phyloP scores from a whole-genome alignment of 2,329 filamentous ascomycete genomes.

The Talaromyces pinophilus region DNA sequence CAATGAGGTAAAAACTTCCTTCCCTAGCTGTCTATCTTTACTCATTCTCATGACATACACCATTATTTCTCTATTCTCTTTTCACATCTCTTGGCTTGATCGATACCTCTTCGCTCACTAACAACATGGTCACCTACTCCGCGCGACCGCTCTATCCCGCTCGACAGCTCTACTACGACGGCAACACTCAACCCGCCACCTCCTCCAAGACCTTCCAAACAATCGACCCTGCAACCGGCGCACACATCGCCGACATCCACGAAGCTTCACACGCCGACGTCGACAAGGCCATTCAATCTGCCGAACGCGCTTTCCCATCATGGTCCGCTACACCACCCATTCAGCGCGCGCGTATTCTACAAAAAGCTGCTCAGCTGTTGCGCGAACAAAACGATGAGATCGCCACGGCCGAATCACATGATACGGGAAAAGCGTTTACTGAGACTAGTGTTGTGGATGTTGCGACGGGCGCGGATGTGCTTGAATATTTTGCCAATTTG shows the following conservation, averaged over 20 bases:
- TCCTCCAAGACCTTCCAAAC: constrained; percentile 67
- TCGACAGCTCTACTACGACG: constrained; percentile 74
- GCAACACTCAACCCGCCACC: constrained; percentile 63
- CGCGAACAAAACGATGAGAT: constrained; percentile 77
- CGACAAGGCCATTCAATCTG: constrained; percentile 71
- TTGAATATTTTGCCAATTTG: constrained; percentile 83
- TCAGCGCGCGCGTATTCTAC: constrained; percentile 74
- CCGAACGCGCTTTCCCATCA: constrained; percentile 67
- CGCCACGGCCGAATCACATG: constrained; percentile 75
- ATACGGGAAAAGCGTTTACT: constrained; percentile 82
- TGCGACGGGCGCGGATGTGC: constrained; percentile 77
- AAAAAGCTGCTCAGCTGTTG: constrained; percentile 71
- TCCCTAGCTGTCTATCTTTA: not conserved
- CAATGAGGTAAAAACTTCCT: constrained; percentile 2
- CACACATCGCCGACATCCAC: constrained; percentile 70
- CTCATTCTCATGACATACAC: not conserved
- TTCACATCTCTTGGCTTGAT: not conserved
- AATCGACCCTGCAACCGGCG: constrained; percentile 71
- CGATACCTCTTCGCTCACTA: constrained; percentile 23
- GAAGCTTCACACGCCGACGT: constrained; percentile 67
- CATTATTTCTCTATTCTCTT: not conserved
- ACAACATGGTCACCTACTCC: constrained; percentile 44
- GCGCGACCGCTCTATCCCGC: constrained; percentile 64
- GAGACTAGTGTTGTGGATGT: constrained; percentile 85
- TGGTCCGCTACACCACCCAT: constrained; percentile 78